These are phyloP conservation scores for Didymosphaeria variabile DNA, from an alignment of 2,329 filamentous ascomycete species.

Conservation along the genomic window DNA sequence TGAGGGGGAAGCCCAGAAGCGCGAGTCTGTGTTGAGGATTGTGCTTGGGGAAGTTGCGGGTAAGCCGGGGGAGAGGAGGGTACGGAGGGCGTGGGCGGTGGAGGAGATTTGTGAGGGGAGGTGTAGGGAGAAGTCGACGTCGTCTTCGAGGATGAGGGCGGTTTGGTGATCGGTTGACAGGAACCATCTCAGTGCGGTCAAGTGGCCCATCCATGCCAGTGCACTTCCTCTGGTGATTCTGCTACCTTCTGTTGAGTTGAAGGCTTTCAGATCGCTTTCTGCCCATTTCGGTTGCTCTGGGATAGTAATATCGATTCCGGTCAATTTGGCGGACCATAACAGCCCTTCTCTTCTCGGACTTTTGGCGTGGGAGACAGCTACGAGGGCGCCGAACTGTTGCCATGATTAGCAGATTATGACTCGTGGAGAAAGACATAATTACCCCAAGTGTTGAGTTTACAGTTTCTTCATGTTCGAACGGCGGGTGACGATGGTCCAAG, in stretches of 20 bases:
- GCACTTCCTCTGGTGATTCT: slow-evolving; percentile 48
- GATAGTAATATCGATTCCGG: slow-evolving; percentile 49
- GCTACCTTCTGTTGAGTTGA: slow-evolving; percentile 37
- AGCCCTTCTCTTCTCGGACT: slow-evolving; percentile 48
- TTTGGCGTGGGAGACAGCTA: slow-evolving; percentile 48
- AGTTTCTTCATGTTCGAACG: background rate
- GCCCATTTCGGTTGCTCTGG: slow-evolving; percentile 51
- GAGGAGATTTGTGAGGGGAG: slow-evolving; percentile 30
- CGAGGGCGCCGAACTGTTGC: slow-evolving; percentile 49
- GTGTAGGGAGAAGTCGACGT: slow-evolving; percentile 52
- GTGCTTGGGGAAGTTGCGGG: slow-evolving; percentile 7
- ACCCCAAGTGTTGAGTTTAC: slow-evolving; percentile 11
- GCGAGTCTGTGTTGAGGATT: slow-evolving; percentile 1
- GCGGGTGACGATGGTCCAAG: background rate
- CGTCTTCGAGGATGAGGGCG: slow-evolving; percentile 52
- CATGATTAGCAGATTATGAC: background rate
- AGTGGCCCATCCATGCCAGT: slow-evolving; percentile 54
- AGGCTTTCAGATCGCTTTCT: slow-evolving; percentile 39
- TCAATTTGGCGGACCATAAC: slow-evolving; percentile 50
- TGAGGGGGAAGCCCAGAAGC: slow-evolving; percentile 8
- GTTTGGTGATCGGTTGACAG: slow-evolving; percentile 41
- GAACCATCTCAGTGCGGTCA: slow-evolving; percentile 50
- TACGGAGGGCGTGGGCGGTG: slow-evolving; percentile 10
- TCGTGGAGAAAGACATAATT: background rate
- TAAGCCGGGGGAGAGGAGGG: slow-evolving; percentile 7